These are phyloP conservation scores for Gnomoniopsis sp. DNA, from an alignment of 2,329 filamentous ascomycete species.

Conservation along the genomic window DNA sequence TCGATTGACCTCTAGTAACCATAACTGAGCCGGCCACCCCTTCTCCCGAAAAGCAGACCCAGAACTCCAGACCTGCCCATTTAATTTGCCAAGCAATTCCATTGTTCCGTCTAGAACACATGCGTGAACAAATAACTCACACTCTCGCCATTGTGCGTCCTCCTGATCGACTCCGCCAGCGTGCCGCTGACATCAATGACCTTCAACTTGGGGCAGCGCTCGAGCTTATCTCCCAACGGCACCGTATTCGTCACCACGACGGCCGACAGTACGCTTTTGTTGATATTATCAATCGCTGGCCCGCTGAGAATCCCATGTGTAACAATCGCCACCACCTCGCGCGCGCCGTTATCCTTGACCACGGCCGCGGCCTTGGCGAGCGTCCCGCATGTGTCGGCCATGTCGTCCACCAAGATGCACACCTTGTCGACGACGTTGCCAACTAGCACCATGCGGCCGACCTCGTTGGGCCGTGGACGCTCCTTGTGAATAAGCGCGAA, in stretches of 20 bases:
- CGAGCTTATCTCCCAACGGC: constrained; percentile 73
- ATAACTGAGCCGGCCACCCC: neutral
- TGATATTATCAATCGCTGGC: constrained; percentile 82
- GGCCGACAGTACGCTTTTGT: constrained; percentile 70
- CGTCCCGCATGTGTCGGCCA: constrained; percentile 81
- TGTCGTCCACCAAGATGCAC: constrained; percentile 95
- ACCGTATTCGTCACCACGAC: constrained; percentile 92
- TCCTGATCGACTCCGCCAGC: constrained; percentile 65
- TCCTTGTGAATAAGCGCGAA: constrained; percentile 96
- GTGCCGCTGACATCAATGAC: constrained; percentile 92
- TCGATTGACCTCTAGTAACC: neutral
- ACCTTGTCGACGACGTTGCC: constrained; percentile 81
- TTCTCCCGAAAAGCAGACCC: neutral
- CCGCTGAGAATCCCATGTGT: constrained; percentile 91
- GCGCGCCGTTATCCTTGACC: constrained; percentile 80
- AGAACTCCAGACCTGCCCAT: neutral
- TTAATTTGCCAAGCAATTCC: neutral
- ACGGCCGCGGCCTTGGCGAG: constrained; percentile 82
- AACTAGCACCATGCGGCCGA: constrained; percentile 77
- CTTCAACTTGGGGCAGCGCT: constrained; percentile 71
- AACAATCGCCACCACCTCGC: constrained; percentile 88
- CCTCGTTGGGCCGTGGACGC: constrained; percentile 54
- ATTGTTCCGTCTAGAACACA: constrained; percentile 30
- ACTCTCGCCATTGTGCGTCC: constrained; percentile 65
- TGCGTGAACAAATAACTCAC: constrained; percentile 69